These are phyloP conservation scores for Leonotis leonurus DNA, from an alignment of 257 asterid species.

Conservation along the genomic window DNA sequence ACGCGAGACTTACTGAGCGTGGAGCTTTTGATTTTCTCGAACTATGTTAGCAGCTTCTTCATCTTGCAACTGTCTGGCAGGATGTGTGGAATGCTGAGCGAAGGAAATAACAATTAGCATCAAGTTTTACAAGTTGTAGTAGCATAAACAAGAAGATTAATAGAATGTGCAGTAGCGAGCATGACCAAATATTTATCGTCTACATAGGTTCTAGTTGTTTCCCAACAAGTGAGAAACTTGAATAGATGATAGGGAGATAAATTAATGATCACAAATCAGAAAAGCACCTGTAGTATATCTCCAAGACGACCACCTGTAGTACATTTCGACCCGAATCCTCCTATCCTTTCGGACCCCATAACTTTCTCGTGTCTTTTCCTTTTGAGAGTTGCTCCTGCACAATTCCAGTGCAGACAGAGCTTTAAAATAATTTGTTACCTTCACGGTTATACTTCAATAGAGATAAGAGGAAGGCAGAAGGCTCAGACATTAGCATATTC, in stretches of 20 bases:
- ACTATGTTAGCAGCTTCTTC: conserved; percentile 38
- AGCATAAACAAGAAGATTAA: too few species aligned
- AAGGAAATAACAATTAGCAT: conserved; percentile 12
- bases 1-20: conserved; percentile 45
- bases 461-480: not conserved
- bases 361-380: conserved; percentile 39
- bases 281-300: conserved; percentile 28
- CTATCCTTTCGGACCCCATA: conserved; percentile 39
- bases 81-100: conserved; percentile 36
- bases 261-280: not conserved
- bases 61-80: conserved; percentile 22
- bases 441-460: not conserved
- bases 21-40: conserved; percentile 52
- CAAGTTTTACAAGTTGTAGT: not conserved
- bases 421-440: not conserved
- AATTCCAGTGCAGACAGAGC: conserved; percentile 10
- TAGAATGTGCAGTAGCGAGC: too few species aligned
- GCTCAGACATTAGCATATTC: not conserved
- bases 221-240: not conserved
- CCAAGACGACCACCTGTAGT: conserved; percentile 15
- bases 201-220: not conserved
- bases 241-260: not conserved
- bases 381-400: conserved; percentile 33
- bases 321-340: conserved; percentile 26
- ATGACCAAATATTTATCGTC: not conserved